Evolutionary conservation across 345 rosid genomes (phyloP).

Genomic region (Gossypium bickii): DNA sequence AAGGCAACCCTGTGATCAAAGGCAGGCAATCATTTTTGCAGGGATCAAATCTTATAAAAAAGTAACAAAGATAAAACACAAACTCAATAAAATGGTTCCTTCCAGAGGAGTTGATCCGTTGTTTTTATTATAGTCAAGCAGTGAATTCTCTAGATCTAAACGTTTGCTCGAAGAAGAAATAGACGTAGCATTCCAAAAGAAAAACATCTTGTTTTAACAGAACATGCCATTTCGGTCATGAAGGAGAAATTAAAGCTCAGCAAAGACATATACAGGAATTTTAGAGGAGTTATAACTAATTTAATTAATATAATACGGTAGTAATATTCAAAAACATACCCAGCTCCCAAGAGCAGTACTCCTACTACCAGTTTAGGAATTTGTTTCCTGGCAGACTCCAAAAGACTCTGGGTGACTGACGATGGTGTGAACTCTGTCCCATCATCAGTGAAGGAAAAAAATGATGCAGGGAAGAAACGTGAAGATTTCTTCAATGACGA

Average conservation of each 20-base stretch:
- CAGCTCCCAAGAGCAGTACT: slow-evolving; percentile 4
- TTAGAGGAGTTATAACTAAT: neutral
- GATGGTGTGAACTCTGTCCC: slow-evolving; percentile 3
- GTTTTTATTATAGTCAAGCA: neutral
- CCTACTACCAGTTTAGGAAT: slow-evolving; percentile 3
- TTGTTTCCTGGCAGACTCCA: neutral
- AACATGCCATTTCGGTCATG: neutral
- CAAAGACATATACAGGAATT: neutral
- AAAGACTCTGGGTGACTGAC: neutral
- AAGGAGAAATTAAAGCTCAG: neutral
- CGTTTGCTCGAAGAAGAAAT: neutral
- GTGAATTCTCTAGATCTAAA: neutral
- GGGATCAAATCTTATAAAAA: slow-evolving; percentile 12
- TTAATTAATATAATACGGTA: neutral
- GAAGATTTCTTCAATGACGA: slow-evolving; percentile 2
- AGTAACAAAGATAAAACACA: slow-evolving; percentile 13
- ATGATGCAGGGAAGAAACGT: slow-evolving; percentile 4
- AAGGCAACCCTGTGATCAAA: slow-evolving; percentile 58
- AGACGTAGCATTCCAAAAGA: neutral
- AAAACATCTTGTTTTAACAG: neutral
- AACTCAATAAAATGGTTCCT: slow-evolving; percentile 1
- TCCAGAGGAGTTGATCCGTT: neutral
- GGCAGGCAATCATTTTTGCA: slow-evolving; percentile 4
- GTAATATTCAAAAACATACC: neutral
- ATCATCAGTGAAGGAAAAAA: neutral